These are phyloP conservation scores for Raffaelea albimanens DNA, from an alignment of 2,329 filamentous ascomycete genomes.

Conservation along the genomic window DNA sequence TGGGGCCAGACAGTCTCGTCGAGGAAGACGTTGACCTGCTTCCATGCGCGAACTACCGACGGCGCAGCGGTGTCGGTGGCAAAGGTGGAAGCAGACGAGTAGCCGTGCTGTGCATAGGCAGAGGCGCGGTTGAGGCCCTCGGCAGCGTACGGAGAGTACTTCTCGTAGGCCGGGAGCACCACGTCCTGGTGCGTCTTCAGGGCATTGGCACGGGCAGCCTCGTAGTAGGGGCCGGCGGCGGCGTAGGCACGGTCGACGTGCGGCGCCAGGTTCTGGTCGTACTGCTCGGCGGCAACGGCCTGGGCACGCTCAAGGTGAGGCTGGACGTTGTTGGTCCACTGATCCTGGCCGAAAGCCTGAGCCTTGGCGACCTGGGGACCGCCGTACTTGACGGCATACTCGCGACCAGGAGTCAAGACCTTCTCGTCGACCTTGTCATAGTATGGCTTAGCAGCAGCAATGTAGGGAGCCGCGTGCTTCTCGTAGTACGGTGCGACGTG, in stretches of 20 bases:
- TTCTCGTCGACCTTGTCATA: conserved; percentile 51
- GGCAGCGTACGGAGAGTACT: conserved; percentile 61
- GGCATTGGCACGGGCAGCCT: conserved; percentile 51
- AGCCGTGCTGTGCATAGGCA: conserved; percentile 64
- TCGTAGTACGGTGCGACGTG: conserved; percentile 81
- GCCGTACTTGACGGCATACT: conserved; percentile 62
- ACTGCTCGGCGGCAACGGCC: conserved; percentile 51
- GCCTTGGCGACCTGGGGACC: conserved; percentile 63
- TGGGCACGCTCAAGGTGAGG: conserved; percentile 64
- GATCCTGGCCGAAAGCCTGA: conserved; percentile 53
- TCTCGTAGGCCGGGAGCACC: conserved; percentile 65
- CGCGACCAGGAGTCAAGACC: conserved; percentile 59
- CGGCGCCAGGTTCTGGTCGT: conserved; percentile 62
- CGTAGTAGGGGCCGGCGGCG: conserved; percentile 62
- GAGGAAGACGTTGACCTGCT: conserved; percentile 59
- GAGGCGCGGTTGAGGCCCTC: conserved; percentile 30
- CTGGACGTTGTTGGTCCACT: conserved; percentile 72
- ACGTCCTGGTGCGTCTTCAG: conserved; percentile 62
- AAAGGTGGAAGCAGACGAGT: conserved; percentile 56
- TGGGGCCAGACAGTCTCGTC: conserved; percentile 74
- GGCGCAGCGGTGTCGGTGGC: conserved; percentile 63
- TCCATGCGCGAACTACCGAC: conserved; percentile 60
- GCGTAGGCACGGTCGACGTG: conserved; percentile 56
- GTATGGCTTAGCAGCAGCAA: conserved; percentile 70
- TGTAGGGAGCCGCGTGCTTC: conserved; percentile 72